phyloP scores from a whole-genome alignment of 2,329 filamentous ascomycete genomes.

The Diaporthe sp. region DNA sequence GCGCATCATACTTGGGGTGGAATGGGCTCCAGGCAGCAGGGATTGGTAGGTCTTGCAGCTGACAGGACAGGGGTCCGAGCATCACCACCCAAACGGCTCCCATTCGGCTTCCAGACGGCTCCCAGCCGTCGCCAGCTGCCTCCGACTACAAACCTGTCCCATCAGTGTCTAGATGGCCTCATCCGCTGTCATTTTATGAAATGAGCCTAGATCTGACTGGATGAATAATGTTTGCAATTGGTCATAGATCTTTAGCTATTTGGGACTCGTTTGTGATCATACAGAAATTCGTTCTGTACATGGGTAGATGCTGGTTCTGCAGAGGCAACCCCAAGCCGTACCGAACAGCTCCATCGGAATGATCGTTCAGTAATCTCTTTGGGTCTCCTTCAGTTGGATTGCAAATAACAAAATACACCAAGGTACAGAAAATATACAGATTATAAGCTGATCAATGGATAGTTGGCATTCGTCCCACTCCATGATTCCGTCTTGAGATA shows the following conservation, averaged over 20 bases:
- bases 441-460: not conserved
- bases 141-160: not conserved
- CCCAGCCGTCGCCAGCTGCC: not conserved
- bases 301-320: not conserved
- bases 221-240: no score
- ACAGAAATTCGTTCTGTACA: no score
- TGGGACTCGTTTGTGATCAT: not conserved
- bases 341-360: not conserved
- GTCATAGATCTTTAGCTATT: not conserved
- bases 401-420: not conserved
- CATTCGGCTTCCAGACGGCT: not conserved
- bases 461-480: not conserved
- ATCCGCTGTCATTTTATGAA: not conserved
- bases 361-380: not conserved
- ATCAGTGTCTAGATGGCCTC: not conserved
- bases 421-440: not conserved
- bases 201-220: rapidly evolving
- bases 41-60: conserved; percentile 1
- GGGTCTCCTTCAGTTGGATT: not conserved
- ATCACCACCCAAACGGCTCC: not conserved
- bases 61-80: conserved; percentile 1
- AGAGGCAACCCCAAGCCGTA: not conserved
- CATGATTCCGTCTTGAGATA: not conserved
- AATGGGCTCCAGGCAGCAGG: conserved; percentile 14
- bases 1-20: not conserved